phyloP scores from a whole-genome alignment of 2,329 filamentous ascomycete species.

The Venturia pyrina region DNA sequence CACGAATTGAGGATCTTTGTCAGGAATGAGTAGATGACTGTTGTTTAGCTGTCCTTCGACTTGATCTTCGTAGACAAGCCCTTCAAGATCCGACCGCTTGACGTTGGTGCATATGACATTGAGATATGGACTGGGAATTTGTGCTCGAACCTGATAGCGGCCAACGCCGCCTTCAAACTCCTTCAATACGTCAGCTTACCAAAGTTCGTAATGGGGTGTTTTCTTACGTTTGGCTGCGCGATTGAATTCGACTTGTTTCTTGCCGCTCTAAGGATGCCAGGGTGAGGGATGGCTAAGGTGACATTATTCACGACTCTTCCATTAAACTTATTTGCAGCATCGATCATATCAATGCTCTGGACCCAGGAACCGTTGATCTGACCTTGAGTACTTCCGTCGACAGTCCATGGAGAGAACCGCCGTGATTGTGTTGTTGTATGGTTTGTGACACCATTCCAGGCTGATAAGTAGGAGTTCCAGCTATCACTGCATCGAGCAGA shows the following conservation, averaged over 20 bases:
- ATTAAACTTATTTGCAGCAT: too few relatives aligned
- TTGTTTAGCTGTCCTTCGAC: not conserved
- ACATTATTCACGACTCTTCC: not conserved
- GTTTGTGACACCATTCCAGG: not conserved
- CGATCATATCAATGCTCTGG: not conserved
- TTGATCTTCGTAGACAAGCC: not conserved
- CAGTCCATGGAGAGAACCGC: not conserved
- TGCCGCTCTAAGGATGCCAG: not conserved
- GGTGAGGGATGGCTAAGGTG: not conserved
- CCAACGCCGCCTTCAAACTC: not conserved
- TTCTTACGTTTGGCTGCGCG: not conserved
- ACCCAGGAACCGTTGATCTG: not conserved
- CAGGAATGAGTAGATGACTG: too few relatives aligned
- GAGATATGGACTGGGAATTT: not conserved
- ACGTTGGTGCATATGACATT: not conserved
- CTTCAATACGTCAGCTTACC: not conserved
- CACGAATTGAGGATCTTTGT: not conserved
- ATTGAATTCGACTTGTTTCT: not conserved
- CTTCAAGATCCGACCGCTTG: not conserved
- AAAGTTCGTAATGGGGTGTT: not conserved
- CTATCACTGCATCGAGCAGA: not conserved
- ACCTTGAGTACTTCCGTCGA: not conserved
- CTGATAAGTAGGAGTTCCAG: not conserved
- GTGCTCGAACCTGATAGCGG: not conserved
- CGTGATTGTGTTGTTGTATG: not conserved